A percentile compares a stretch with the other conserved stretches of the same genome.
These are phyloP conservation scores for Evansstolkia leycettana DNA, from an alignment of 495 filamentous ascomycete species.

Conservation along the genomic window DNA sequence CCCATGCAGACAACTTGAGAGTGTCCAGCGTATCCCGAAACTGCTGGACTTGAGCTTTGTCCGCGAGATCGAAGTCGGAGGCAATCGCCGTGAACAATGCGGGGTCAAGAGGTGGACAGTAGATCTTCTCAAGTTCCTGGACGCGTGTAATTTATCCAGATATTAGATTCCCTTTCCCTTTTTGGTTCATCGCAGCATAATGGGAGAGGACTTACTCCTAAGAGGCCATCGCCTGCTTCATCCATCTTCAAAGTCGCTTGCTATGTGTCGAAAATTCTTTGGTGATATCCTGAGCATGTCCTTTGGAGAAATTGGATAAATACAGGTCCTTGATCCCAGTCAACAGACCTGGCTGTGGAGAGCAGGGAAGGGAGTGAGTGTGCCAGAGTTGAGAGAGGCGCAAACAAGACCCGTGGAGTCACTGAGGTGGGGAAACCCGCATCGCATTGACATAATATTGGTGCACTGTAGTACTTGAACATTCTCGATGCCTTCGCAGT, in stretches of 20 bases:
- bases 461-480: too few relatives aligned
- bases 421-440: too few relatives aligned
- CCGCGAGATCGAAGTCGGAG: conserved; percentile 48
- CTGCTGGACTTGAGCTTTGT: conserved; percentile 34
- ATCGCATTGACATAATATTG: too few relatives aligned
- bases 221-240: conserved; percentile 8
- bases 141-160: background rate
- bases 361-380: too few relatives aligned
- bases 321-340: too few relatives aligned
- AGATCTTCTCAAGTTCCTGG: conserved; percentile 34
- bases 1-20: conserved; percentile 45
- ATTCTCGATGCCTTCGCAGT: too few relatives aligned
- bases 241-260: conserved; percentile 15
- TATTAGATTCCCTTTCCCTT: too few relatives aligned
- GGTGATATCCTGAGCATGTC: conserved; percentile 11
- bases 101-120: conserved; percentile 51
- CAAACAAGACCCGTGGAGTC: too few relatives aligned
- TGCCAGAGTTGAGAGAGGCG: too few relatives aligned
- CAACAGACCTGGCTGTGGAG: too few relatives aligned
- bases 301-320: too few relatives aligned
- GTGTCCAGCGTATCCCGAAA: conserved; percentile 41
- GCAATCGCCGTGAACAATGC: conserved; percentile 54
- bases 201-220: conserved; percentile 8
- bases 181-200: background rate
- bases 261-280: conserved; percentile 5